Conservation (phyloP, 768 basidiomycete species). For the Clavulina sp. region DNA sequence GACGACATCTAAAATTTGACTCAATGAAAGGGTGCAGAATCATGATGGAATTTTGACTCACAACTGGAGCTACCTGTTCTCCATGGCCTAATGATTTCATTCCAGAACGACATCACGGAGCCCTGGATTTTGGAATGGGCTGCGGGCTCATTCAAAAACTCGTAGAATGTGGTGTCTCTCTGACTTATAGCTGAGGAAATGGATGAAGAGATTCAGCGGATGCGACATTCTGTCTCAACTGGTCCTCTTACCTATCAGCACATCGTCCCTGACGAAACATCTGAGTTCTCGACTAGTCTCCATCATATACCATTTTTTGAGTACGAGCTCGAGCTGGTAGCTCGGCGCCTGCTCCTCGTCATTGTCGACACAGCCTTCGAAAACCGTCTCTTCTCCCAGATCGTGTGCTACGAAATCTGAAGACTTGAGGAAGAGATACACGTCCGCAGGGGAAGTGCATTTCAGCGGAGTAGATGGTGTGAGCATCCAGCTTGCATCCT, state of each 20-base stretch:
- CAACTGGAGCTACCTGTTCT: conserved; percentile 50
- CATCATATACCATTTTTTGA: conserved; percentile 80
- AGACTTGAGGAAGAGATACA: conserved; percentile 83
- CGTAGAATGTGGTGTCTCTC: conserved; percentile 77
- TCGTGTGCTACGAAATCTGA: conserved; percentile 83
- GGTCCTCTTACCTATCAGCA: conserved; percentile 41
- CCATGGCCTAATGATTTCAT: conserved; percentile 37
- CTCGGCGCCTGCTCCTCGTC: conserved; percentile 9
- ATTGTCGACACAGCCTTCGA: conserved; percentile 37
- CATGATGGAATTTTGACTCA: conserved; percentile 23
- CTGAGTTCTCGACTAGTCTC: conserved; percentile 72
- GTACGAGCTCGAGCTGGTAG: conserved; percentile 61
- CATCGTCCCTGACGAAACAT: conserved; percentile 68
- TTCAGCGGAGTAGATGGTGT: conserved; percentile 69
- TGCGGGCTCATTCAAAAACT: conserved; percentile 51
- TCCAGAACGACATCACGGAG: conserved; percentile 47
- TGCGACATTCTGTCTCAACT: conserved; percentile 1
- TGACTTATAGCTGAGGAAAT: conserved; percentile 53
- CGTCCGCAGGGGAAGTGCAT: conserved; percentile 75
- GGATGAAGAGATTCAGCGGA: background rate
- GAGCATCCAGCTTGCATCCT: conserved; percentile 89
- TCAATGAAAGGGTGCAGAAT: background rate
- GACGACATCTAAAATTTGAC: conserved; percentile 38
- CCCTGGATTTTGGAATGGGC: conserved; percentile 36
- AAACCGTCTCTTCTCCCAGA: conserved; percentile 39